Conservation (phyloP, 2,329 filamentous ascomycete species). For the Pseudogymnoascus destructans region DNA sequence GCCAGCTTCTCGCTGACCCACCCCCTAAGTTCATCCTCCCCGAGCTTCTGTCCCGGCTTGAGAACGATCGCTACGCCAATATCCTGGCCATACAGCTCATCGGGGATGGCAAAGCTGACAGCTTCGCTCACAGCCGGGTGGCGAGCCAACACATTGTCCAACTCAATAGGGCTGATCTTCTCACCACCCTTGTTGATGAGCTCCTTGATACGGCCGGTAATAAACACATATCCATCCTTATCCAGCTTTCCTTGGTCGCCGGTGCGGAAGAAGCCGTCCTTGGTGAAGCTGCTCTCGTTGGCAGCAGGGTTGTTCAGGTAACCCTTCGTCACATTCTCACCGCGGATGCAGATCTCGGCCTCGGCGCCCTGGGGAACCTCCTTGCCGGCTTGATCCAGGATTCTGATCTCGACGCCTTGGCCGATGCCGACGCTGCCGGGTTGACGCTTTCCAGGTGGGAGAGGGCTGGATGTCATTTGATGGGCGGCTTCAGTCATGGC, state of each 20-base stretch:
- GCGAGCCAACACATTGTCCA: slow-evolving; percentile 69
- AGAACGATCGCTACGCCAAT: slow-evolving; percentile 64
- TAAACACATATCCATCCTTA: slow-evolving; percentile 66
- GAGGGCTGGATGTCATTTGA: slow-evolving; percentile 68
- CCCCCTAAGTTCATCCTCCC: slow-evolving; percentile 46
- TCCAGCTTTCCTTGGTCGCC: slow-evolving; percentile 78
- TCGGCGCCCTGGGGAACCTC: slow-evolving; percentile 57
- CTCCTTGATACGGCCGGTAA: slow-evolving; percentile 88
- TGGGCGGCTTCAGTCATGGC: slow-evolving; percentile 87
- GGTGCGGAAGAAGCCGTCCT: slow-evolving; percentile 72
- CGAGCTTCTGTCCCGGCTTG: slow-evolving; percentile 47
- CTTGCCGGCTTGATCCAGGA: slow-evolving; percentile 56
- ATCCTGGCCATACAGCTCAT: slow-evolving; percentile 74
- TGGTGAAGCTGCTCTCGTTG: slow-evolving; percentile 61
- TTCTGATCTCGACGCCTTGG: slow-evolving; percentile 70
- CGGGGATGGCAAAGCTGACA: slow-evolving; percentile 70
- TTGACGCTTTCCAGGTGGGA: slow-evolving; percentile 58
- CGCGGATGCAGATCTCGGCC: slow-evolving; percentile 71
- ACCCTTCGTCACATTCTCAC: slow-evolving; percentile 71
- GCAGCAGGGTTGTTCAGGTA: slow-evolving; percentile 74
- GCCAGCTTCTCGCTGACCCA: slow-evolving; percentile 60
- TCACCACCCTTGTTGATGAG: slow-evolving; percentile 84
- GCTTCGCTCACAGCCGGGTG: slow-evolving; percentile 63
- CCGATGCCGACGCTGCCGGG: slow-evolving; percentile 73
- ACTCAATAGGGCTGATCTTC: slow-evolving; percentile 79